Evolutionary conservation across 768 basidiomycete genomes (phyloP).

Genomic region (Lactarius indigo): DNA sequence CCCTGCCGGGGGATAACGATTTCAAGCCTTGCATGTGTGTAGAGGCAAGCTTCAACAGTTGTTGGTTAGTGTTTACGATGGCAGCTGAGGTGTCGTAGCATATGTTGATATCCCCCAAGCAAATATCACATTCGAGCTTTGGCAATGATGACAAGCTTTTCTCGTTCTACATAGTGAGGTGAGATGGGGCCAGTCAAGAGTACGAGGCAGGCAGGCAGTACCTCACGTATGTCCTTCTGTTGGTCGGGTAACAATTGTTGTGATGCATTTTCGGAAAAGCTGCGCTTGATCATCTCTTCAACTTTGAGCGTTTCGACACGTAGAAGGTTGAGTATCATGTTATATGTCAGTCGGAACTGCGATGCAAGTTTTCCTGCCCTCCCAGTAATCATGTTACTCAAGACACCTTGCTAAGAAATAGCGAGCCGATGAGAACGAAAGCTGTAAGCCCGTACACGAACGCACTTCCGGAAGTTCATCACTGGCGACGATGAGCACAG

Average conservation of each 20-base stretch:
- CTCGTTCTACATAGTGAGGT: slow-evolving; percentile 55
- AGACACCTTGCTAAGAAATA: slow-evolving; percentile 58
- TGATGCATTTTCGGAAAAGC: slow-evolving; percentile 97
- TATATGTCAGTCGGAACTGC: slow-evolving; percentile 97
- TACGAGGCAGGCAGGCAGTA: slow-evolving; percentile 34
- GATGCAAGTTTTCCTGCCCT: slow-evolving; percentile 87
- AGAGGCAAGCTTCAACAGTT: slow-evolving; percentile 57
- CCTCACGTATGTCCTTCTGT: slow-evolving; percentile 83
- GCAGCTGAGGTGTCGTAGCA: slow-evolving; percentile 72
- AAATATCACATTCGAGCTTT: slow-evolving; percentile 65
- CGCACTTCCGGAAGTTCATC: slow-evolving; percentile 84
- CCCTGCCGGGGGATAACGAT: slow-evolving; percentile 65
- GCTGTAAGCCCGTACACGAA: neutral
- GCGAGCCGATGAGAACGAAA: neutral
- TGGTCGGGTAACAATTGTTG: slow-evolving; percentile 91
- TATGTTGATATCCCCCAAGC: slow-evolving; percentile 64
- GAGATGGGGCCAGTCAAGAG: slow-evolving; percentile 3
- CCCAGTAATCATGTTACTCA: slow-evolving; percentile 93
- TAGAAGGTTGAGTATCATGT: slow-evolving; percentile 97
- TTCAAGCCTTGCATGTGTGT: slow-evolving; percentile 63
- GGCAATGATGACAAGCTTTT: slow-evolving; percentile 57
- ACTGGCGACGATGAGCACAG: slow-evolving; percentile 85
- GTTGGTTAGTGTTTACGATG: slow-evolving; percentile 59
- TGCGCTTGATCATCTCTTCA: slow-evolving; percentile 99
- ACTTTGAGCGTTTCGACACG: slow-evolving; percentile 94